Evolutionary conservation across 331 rosid species (phyloP), one percentile per base, ranked within the genome.

Genomic region (Saraca asoca): DNA sequence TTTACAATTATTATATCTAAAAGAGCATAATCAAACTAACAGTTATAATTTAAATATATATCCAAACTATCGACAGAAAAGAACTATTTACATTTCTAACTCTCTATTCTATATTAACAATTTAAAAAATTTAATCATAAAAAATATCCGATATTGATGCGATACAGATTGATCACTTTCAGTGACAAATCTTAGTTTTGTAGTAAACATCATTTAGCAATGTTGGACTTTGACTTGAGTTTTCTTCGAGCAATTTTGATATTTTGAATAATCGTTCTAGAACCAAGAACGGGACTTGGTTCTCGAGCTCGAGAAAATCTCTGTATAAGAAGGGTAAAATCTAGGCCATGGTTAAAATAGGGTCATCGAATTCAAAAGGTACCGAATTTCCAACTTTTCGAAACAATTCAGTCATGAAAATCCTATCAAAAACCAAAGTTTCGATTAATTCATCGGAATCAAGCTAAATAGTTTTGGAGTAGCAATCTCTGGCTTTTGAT

Each of bases 241-340:
- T 68, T 52, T 72, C 81, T 35, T n/a, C 68, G 0, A 73, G 48
- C 12, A 31, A 45, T 2, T 57, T 62, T 5, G 89, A 70, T 12
- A 83, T 7, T 3, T 85, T 56, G 18, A 64, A 85, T 9, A 85
- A 39, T 0, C 45, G 53, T 17, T 80, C 66, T 2, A 88, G 85
- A 29, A 88, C 34, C 53, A 81, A 81, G 68, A 53, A 85, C 0
- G 95, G 92, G 9, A 85, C 78, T 48, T 88, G 92, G 46, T 88
- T 88, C 62, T 88, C 95, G 0, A 88, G 85, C n/a, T 87, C 70
- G 19, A 88, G 82, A 38, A 85, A 82, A 24, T 88, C 92, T 9
- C 92, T 57, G 39, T 65, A 71, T n/a, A 85, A 66, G 42, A 75
- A 88, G 5, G 90, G 81, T 2, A 83, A 38, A 7, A 85, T 83